These are phyloP conservation scores for Eutypa lata DNA, from an alignment of 2,329 filamentous ascomycete species.

Conservation along the genomic window DNA sequence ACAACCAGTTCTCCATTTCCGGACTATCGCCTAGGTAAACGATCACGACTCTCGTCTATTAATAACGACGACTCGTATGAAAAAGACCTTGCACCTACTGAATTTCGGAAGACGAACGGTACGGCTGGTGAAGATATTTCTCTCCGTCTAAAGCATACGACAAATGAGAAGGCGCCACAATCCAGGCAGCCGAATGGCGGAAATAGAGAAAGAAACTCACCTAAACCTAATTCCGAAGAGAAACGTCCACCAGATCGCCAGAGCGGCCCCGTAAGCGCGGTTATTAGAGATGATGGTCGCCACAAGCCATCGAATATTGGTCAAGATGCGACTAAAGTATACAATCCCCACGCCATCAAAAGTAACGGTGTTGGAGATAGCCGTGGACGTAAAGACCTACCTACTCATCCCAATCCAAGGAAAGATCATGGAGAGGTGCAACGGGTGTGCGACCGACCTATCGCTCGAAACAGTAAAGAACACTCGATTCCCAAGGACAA, in stretches of 20 bases:
- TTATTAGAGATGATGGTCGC: background rate
- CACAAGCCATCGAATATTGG: too few relatives aligned
- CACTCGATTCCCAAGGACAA: background rate
- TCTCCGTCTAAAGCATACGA: background rate
- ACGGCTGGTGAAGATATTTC: background rate
- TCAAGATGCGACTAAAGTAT: too few relatives aligned
- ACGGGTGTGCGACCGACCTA: background rate
- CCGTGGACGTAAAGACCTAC: background rate
- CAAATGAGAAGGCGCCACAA: background rate
- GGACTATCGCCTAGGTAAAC: conserved; percentile 16
- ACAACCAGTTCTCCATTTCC: conserved; percentile 1
- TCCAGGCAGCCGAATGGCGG: background rate
- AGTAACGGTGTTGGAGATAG: background rate
- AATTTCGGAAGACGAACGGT: background rate
- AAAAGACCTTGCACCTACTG: background rate
- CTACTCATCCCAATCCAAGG: background rate
- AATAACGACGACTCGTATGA: background rate
- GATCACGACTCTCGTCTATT: conserved; percentile 9
- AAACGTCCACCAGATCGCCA: background rate
- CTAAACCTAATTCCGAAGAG: background rate
- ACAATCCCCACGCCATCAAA: too few relatives aligned
- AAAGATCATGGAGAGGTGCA: background rate
- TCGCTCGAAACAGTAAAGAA: background rate
- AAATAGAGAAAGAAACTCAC: background rate
- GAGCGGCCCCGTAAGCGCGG: background rate